Evolutionary conservation across 768 basidiomycete genomes (phyloP), one percentile per base, ranked within the genome.

Genomic region (Vararia minispora): DNA sequence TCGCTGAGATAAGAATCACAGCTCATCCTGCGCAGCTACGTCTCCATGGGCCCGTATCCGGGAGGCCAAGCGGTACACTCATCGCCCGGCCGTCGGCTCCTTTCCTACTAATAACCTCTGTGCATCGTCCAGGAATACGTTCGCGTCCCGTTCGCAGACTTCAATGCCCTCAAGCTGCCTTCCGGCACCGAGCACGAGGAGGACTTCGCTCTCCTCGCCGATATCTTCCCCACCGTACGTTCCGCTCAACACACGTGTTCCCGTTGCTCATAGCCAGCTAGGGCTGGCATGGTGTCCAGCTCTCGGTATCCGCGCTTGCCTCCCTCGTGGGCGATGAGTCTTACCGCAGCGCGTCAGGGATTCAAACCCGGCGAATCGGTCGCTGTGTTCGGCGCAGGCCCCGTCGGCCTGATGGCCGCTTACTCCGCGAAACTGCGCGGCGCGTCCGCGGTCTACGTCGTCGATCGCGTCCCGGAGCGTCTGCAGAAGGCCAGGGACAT

Each of bases 341-440:
- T 20, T 20, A 36, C 18, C 32, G 11, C 21, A 5, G n/a, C 26
- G 16, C 38, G 39, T 12, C 41, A 65, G 60, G 68, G 69, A 1
- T 72, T 71, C 54, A 62, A 56, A 29, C 64, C 71, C 2, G 72
- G 72, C 18, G 72, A 74, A 52, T 69, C 65, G 10, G 42, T 74
- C 32, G 71, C 57, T 3, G 66, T 74, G 14, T 74, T 71, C 40
- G 72, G 72, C 13, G 72, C 68, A 6, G 72, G 67, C 6, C 69
- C 68, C 8, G 67, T 70, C 11, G 72, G 72, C 1, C 63, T 74
- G 25, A 74, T 74, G 72, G 71, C 72, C 2, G 72, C 71, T 0
- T 74, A 74, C 47, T 71, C 70, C 26, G 72, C 72, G 1, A 47
- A 61, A 5, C 52, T 74, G 1, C 66, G 70, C 21, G 72, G 72